phyloP scores from a whole-genome alignment of 257 asterid genomes.

The Petunia secreta region DNA sequence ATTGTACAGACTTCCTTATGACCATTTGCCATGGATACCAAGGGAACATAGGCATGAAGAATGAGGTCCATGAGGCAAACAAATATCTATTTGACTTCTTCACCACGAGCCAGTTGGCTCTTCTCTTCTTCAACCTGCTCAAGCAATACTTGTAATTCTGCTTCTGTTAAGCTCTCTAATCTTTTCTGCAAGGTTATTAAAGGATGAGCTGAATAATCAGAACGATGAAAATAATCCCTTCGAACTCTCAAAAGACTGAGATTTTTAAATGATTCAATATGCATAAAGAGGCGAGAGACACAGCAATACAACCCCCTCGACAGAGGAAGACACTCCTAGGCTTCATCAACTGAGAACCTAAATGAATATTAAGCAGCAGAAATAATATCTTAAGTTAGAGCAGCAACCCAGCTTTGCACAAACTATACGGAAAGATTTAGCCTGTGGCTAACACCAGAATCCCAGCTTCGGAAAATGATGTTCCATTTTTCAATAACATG shows the following conservation, averaged over 20 bases:
- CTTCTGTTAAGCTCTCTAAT: conserved; percentile 90
- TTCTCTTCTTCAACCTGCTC: conserved; percentile 98
- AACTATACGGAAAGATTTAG: neutral
- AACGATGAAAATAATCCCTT: neutral
- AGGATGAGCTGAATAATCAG: neutral
- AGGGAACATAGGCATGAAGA: neutral
- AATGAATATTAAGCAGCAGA: neutral
- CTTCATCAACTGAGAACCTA: conserved; percentile 2
- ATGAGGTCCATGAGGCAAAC: neutral
- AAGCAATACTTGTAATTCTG: conserved; percentile 70
- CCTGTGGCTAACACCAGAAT: neutral
- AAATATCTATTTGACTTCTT: conserved; percentile 44
- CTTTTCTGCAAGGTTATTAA: conserved; percentile 61
- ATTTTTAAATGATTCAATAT: neutral
- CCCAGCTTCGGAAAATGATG: neutral
- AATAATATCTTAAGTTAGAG: neutral
- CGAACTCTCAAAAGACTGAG: neutral
- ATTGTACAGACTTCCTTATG: neutral
- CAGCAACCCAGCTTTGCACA: neutral
- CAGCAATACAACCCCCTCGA: neutral
- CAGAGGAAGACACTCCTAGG: neutral
- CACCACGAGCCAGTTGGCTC: conserved; percentile 51
- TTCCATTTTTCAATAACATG: neutral
- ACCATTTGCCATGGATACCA: neutral
- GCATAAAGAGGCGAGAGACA: neutral